Base-by-base conservation (phyloP, 139 green algal species). In the Gonium pectorale region DNA sequence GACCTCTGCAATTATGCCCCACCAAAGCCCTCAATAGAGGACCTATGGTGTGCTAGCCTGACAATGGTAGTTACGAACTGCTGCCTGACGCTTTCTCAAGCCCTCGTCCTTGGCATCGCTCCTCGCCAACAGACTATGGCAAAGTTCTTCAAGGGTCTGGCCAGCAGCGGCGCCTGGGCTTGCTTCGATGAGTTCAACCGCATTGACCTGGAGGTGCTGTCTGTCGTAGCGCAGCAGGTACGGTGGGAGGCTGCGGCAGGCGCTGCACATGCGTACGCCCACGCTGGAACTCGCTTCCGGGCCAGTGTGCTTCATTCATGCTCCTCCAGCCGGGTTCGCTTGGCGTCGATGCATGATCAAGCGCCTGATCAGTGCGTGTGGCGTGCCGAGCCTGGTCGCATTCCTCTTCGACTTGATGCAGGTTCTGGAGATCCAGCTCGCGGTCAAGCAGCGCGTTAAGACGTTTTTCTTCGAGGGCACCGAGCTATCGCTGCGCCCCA, bases 141-240 rank as follows among this genome's bases (percentile, higher is more conserved):
- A 78, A 97, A 97, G 77, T 96, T 97, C 72, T 97, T 97, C 91
- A 97, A 97, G 89, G 94, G 94, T 24, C 91, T 97, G 31, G 93
- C 93, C 15, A 69, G 88, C 37, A 86, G 74, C 21, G 94, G 94
- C 64, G 89, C 90, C 26, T 97, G 94, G 94, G 94, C 94, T 2
- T 96, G 93, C 87, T 96, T 96, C 86, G 93, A 96, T 73, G 93
- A 96, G 88, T 96, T 96, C 91, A 96, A 96, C 82, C 89, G 94
- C 68, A 93, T 95, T 59, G 89, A 95, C 89, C 81, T 94, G 68
- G 90, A 96, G 87, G 85, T 89, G 85, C 89, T 94, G 81, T 92
- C 87, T 2, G 91, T 94, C 60, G 89, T 94, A 63, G 92, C 92
- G 38, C 92, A 95, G 80, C 92, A 95, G 81, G 84, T 88, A 60